These are phyloP conservation scores for Petunia axillaris DNA, from an alignment of 257 asterid genomes.

Conservation along the genomic window DNA sequence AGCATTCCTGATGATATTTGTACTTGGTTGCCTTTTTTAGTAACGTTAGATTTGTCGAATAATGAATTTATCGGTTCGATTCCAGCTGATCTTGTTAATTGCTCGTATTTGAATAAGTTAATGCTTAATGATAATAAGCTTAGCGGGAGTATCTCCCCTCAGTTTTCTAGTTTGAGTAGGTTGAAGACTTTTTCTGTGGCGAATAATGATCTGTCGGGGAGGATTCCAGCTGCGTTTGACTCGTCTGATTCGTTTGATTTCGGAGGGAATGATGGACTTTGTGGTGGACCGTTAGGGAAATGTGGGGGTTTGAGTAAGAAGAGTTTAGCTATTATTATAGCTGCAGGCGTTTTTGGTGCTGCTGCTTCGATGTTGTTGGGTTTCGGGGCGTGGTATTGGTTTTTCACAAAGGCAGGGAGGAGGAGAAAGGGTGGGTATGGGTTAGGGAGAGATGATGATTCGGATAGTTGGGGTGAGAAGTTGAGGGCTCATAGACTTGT, in stretches of 20 bases:
- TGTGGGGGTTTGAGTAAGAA: conserved; percentile 79
- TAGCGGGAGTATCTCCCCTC: conserved; percentile 61
- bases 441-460: conserved; percentile 52
- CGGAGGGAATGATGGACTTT: conserved; percentile 67
- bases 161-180: conserved; percentile 66
- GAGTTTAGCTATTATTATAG: conserved; percentile 72
- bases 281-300: conserved; percentile 71
- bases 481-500: conserved; percentile 76
- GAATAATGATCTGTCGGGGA: conserved; percentile 67
- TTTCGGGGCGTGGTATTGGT: conserved; percentile 89
- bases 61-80: conserved; percentile 69
- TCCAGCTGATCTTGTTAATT: conserved; percentile 70
- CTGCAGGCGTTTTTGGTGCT: conserved; percentile 88
- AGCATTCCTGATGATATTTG: conserved; percentile 71
- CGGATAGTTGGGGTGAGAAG: conserved; percentile 63
- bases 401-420: conserved; percentile 43
- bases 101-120: conserved; percentile 64
- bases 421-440: conserved; percentile 61
- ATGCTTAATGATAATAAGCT: conserved; percentile 59
- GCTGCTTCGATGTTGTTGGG: conserved; percentile 80
- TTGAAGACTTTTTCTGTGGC: conserved; percentile 62
- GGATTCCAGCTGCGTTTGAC: conserved; percentile 59
- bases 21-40: conserved; percentile 80
- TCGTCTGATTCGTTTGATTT: conserved; percentile 36
- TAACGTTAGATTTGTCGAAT: conserved; percentile 65